Base-by-base conservation (phyloP, 2,329 filamentous ascomycete genomes). In the Alternaria sp. region DNA sequence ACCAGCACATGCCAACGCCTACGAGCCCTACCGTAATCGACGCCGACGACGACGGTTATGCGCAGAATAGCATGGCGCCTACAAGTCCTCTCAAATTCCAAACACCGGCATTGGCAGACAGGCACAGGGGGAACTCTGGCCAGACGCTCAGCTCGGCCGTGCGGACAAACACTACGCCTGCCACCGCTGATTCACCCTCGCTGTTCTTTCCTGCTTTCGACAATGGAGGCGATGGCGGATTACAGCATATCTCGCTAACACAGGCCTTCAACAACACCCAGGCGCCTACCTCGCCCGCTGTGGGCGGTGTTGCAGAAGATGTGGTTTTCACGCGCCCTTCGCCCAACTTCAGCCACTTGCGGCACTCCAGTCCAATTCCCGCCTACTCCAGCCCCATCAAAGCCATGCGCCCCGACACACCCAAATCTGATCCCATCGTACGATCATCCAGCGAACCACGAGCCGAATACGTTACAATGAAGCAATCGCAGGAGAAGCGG, bases 241-340 rank as follows among this genome's bases (percentile, higher is more conserved):
- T 69, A 71, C 45, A 71, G 45, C 66, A 67, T 21, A 76, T 85
- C 73, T 82, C 80, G 37, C 75, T 82, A 25, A 84, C 82, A 8
- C 83, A 85, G 61, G 73, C 81, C 12, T 85, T 84, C 68, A 76
- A 81, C 54, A 79, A 80, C 25, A 84, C 82, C 1, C 83, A 84
- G 64, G 81, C 79, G 21, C 76, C 75, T 18, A 84, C 83, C 0
- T 84, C 83, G 23, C 82, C 83, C 18, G 66, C 77, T 5, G 68
- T 75, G 18, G 79, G 79, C 59, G 73, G 64, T 3, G 68, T 71
- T 5, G 75, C 70, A n/a, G 84, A 83, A 15, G 83, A 85, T 65
- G 77, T 81, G 2, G 71, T 84, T 18, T 78, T 82, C 58, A 79
- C 80, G 37, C 80, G 83, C 20, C 83, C 83, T 3, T 84, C 82